Evolutionary conservation across 768 basidiomycete genomes (phyloP), one percentile per base, ranked within the genome.

Genomic region (Calocera cornea): DNA sequence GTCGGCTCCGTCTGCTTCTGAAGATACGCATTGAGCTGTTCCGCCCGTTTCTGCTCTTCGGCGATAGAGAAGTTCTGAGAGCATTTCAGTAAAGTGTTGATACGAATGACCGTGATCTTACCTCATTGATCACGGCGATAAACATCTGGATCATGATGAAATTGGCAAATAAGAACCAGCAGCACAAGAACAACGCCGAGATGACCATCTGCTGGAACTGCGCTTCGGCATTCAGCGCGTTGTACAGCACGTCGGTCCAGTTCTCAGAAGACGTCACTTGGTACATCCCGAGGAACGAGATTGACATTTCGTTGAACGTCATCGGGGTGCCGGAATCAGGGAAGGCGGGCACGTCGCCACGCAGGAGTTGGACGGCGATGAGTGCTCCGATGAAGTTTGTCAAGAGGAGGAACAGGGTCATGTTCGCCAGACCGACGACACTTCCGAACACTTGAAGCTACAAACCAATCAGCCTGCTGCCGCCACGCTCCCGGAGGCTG

Each of bases 61-160:
- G 92, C 92, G 3, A 97, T 86, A 27, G 87, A 82, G 72, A 98
- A 97, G 76, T 95, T 95, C 80, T 80, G 71, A 65, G 71, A 31
- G n/a, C 72, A 10, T 10, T 24, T 31, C 49, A 50, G 49, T n/a
- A 27, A 50, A 50, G 14, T 17, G 27, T 41, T 10, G 33, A 31
- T 16, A 12, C 27, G 41, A 34, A 10, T 29, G 49, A 71, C 40
- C 24, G 22, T 34, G 40, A 41, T 41, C 70, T n/a, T 31, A 77
- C 77, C 72, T 95, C 93, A 73, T 94, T 91, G 80, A 97, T 93
- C 50, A 95, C 93, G 36, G 95, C 95, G 72, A 98, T 91, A 79
- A 97, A 97, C 87, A 97, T 89, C 74, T 95, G 93, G 64, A 95
- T 75, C 10, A 95, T 82, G 72, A 80, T 92, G 94, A 92, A 95